phyloP scores from a whole-genome alignment of 108 stramenopile species.

The Parietichytrium sp. region DNA sequence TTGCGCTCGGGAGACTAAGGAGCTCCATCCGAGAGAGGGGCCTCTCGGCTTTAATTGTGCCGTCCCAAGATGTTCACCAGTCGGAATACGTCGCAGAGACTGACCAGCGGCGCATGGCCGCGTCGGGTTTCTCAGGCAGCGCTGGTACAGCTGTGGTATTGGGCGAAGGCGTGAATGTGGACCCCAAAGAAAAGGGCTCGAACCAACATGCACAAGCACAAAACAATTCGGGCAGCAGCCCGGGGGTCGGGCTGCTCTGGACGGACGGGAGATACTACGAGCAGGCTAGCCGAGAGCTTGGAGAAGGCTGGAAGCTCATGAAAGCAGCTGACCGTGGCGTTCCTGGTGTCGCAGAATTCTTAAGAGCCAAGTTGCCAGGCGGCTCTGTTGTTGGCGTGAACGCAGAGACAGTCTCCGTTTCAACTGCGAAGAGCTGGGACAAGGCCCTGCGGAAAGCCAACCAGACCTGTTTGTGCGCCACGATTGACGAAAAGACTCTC shows the following conservation, averaged over 20 bases:
- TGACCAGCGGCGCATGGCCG: conserved; percentile 79
- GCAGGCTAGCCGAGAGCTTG: conserved; percentile 79
- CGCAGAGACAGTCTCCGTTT: conserved; percentile 35
- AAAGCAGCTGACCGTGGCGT: conserved; percentile 59
- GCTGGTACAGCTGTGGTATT: conserved; percentile 92
- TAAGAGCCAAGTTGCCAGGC: conserved; percentile 7
- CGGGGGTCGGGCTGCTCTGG: conserved; percentile 77
- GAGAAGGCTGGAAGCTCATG: conserved; percentile 73
- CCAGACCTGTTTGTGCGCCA: background rate
- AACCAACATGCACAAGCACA: no score
- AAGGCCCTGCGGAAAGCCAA: background rate
- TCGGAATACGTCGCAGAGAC: conserved; percentile 91
- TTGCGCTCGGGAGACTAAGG: no score
- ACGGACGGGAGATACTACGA: conserved; percentile 93
- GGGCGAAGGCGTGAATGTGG: no score
- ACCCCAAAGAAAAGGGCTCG: no score
- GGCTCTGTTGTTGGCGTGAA: conserved; percentile 44
- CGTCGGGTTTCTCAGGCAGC: conserved; percentile 85
- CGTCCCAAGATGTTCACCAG: conserved; percentile 80
- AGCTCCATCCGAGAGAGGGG: no score
- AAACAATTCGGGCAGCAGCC: no score
- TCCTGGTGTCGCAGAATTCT: conserved; percentile 50
- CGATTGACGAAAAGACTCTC: background rate
- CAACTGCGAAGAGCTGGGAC: conserved; percentile 41
- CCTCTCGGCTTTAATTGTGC: conserved; percentile 66